phyloP scores from a whole-genome alignment of 2,329 filamentous ascomycete genomes.

The Raffaelea deltoideospora region DNA sequence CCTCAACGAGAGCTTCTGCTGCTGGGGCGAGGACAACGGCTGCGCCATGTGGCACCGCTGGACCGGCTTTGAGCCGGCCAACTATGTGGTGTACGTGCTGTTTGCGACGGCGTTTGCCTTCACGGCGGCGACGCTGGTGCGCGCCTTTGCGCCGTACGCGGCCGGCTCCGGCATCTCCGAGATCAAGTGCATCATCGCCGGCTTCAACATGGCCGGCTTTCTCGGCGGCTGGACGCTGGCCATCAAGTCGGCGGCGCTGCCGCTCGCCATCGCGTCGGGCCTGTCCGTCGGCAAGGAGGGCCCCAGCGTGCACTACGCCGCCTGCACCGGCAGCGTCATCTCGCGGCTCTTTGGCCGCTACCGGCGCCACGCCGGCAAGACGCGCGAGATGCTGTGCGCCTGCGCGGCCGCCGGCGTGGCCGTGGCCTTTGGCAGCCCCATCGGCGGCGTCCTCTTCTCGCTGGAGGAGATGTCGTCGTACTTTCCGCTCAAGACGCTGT shows the following conservation, averaged over 20 bases:
- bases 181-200: constrained; percentile 98
- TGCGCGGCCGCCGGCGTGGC: constrained; percentile 90
- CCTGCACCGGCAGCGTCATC: constrained; percentile 94
- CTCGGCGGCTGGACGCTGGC: constrained; percentile 78
- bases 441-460: constrained; percentile 91
- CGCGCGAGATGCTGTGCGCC: constrained; percentile 83
- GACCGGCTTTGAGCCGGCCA: constrained; percentile 62
- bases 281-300: constrained; percentile 94
- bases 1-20: constrained; percentile 93
- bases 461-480: constrained; percentile 95
- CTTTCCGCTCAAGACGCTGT: constrained; percentile 93
- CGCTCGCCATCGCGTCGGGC: constrained; percentile 84
- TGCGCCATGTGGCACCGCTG: constrained; percentile 83
- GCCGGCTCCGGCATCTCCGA: constrained; percentile 95
- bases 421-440: constrained; percentile 93
- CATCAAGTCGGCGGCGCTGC: constrained; percentile 86
- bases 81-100: constrained; percentile 77
- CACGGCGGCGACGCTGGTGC: constrained; percentile 70
- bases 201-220: constrained; percentile 98
- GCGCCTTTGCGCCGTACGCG: constrained; percentile 85
- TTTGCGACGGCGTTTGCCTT: constrained; percentile 77
- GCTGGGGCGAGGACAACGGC: constrained; percentile 85
- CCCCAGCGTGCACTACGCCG: constrained; percentile 96
- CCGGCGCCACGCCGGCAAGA: constrained; percentile 80
- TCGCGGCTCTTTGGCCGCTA: constrained; percentile 89